Percentiles rank a stretch among this genome's conserved stretches.
Evolutionary conservation across 306 rosid genomes (phyloP).

Genomic region (Citrullus colocynthis): DNA sequence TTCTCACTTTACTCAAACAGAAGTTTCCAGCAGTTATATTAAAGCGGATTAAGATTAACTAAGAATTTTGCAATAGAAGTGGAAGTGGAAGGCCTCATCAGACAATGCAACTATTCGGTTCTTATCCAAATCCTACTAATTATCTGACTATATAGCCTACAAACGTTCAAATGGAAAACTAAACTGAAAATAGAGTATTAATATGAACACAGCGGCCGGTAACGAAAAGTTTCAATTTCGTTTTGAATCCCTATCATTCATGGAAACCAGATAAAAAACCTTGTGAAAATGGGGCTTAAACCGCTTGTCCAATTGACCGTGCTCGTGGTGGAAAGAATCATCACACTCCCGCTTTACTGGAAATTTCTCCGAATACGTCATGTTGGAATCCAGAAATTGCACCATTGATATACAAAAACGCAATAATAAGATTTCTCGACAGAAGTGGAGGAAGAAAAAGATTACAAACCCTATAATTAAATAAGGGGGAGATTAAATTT

Average conservation of each 20-base stretch:
- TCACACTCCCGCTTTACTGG: constrained; percentile 63
- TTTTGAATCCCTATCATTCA: neutral
- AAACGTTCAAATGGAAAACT: neutral
- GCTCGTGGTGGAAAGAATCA: constrained; percentile 42
- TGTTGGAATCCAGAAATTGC: constrained; percentile 38
- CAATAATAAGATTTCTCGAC: neutral
- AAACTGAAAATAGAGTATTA: neutral
- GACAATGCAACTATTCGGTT: neutral
- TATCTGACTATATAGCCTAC: neutral
- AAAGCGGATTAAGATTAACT: neutral
- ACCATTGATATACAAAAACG: constrained; percentile 21
- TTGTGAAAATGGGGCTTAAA: constrained; percentile 30
- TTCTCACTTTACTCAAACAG: no score
- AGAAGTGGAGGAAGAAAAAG: neutral
- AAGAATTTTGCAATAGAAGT: neutral
- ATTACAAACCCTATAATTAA: neutral
- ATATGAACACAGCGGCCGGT: neutral
- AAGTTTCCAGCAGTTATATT: no score
- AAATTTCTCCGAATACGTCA: constrained; percentile 22
- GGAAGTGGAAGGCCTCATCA: neutral
- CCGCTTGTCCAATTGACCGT: constrained; percentile 48
- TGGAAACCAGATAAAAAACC: constrained; percentile 23
- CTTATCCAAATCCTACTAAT: neutral
- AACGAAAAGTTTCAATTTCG: neutral
- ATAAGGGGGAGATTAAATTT: neutral